Base-by-base conservation (phyloP, 179 eudicot species). In the Amaranthus tricolor region DNA sequence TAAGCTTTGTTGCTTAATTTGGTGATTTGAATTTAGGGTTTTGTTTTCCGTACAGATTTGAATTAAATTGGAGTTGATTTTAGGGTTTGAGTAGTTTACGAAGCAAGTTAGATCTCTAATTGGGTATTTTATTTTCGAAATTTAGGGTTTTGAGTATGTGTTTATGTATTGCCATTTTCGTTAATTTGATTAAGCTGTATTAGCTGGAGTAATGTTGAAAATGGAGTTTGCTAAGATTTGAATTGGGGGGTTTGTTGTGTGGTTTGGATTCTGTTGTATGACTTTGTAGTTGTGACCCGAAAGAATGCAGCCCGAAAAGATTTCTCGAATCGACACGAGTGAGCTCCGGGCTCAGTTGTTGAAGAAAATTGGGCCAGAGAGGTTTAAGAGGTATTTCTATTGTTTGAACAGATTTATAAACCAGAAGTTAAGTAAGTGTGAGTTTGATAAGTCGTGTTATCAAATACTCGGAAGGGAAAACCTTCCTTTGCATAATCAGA, bases 401-500 rank as follows among this genome's bases (percentile, higher is more conserved):
- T 80, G 78, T 75, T 82, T 94, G 85, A 84, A 83, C 85, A 85
- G 85, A 62, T 93, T 88, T 68, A 66, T 94, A 49, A 86, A 84
- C 77, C 89, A 83, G 84, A 93, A 90, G 86, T 49, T 93, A 43
- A 86, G 87, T 84, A 92, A 90, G 87, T 82, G 71, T 74, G 96
- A 95, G 68, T 95, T 93, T 77, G 88, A 90, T 78, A 89, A 85
- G 85, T 85, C 87, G 6, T 95, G 99, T 85, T 62, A 83, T 68
- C 81, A 78, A 82, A 76, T 86, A 70, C 77, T 95, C 76, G 96
- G 99, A 72, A 86, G 94, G 84, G 96, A 92, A 74, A 93, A 91
- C 76, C 80, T 95, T 70, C 85, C 89, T 43, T 87, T 95, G 73
- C 99, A 95, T 79, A 95, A 95, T 89, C 95, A 87, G 86, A 79